These are phyloP conservation scores for Ophiognomonia clavigignenti-juglandacearum DNA, from an alignment of 2,329 filamentous ascomycete genomes.

Conservation along the genomic window DNA sequence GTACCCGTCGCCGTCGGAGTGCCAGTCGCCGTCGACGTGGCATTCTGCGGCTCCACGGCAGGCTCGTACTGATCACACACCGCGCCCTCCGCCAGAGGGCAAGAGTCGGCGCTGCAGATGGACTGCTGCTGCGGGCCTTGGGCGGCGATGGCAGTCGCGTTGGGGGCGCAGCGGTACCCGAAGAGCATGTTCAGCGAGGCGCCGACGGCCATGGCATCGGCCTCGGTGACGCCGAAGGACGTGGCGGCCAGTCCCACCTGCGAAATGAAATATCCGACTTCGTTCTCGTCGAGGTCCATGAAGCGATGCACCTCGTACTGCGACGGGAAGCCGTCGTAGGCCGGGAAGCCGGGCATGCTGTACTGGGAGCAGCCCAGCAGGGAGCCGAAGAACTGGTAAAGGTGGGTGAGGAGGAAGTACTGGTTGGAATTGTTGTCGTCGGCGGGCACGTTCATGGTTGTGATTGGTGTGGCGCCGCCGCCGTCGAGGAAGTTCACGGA, in stretches of 20 bases:
- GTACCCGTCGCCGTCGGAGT: no score
- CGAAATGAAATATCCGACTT: constrained; percentile 55
- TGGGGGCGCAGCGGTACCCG: constrained; percentile 44
- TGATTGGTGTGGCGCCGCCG: constrained; percentile 50
- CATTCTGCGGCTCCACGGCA: constrained; percentile 17
- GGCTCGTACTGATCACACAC: constrained; percentile 41
- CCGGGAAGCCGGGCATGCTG: constrained; percentile 42
- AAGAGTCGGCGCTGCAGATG: constrained; percentile 50
- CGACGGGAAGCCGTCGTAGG: constrained; percentile 40
- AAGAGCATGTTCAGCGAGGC: constrained; percentile 45
- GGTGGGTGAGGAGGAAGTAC: constrained; percentile 55
- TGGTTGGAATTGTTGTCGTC: constrained; percentile 46
- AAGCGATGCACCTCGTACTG: constrained; percentile 54
- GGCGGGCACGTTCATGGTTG: constrained; percentile 50
- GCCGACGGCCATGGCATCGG: constrained; percentile 46
- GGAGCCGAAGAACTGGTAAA: constrained; percentile 57
- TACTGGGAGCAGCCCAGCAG: constrained; percentile 51
- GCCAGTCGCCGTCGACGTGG: not conserved
- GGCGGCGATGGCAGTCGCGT: constrained; percentile 37
- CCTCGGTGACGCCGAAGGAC: constrained; percentile 53
- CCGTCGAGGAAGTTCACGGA: constrained; percentile 58
- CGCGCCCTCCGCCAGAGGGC: constrained; percentile 40
- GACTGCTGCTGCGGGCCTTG: constrained; percentile 45
- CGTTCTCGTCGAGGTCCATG: constrained; percentile 48
- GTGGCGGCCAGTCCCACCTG: constrained; percentile 52